phyloP scores from a whole-genome alignment of 2,329 filamentous ascomycete genomes.

The Botrytis sinoallii region DNA sequence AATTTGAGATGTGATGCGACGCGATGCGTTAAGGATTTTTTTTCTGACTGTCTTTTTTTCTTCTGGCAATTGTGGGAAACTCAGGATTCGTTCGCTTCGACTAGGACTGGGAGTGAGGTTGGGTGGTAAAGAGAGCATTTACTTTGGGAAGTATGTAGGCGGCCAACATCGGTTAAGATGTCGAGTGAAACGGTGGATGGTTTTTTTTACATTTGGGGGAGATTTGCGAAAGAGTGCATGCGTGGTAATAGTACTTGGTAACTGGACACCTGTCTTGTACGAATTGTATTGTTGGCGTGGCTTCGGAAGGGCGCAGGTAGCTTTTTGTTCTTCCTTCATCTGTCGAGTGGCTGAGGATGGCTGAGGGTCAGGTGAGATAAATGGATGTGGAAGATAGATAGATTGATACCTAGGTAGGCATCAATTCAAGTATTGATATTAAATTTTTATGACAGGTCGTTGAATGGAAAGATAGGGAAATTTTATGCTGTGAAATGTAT shows the following conservation, averaged over 20 bases:
- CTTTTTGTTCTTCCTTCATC: neutral
- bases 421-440: neutral
- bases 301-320: neutral
- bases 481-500: neutral
- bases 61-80: conserved; percentile 26
- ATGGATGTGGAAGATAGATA: neutral
- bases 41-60: conserved; percentile 23
- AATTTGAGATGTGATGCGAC: conserved; percentile 42
- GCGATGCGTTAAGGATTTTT: conserved; percentile 18
- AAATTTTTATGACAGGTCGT: neutral
- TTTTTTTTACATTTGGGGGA: neutral
- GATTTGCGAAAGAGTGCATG: neutral
- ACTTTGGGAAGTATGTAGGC: conserved; percentile 24
- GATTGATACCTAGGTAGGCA: neutral
- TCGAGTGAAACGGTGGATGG: neutral
- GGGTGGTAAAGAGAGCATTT: conserved; percentile 24
- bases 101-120: conserved; percentile 22
- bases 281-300: neutral
- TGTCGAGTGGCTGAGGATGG: neutral
- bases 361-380: neutral
- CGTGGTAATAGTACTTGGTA: neutral
- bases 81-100: conserved; percentile 34
- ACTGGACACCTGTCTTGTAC: neutral
- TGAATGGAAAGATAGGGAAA: neutral
- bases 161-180: neutral